Evolutionary conservation across 345 rosid species (phyloP), one percentile per base, ranked within the genome.

Genomic region (Microthlaspi erraticum): DNA sequence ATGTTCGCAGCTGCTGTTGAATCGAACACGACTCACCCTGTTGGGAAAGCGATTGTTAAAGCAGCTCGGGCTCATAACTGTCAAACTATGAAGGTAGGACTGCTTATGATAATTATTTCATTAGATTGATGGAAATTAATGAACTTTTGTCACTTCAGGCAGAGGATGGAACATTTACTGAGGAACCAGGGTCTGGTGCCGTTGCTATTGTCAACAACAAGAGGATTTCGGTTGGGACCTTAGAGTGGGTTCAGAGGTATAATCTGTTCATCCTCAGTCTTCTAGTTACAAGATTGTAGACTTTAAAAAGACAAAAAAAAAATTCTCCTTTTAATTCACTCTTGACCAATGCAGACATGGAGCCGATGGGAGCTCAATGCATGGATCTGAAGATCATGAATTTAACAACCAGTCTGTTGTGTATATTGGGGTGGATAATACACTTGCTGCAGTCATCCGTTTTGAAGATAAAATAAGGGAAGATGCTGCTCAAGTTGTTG

Each of bases 181-280:
- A 93, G 82, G 98, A 91, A 78, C 96, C 98, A 70, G 98, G 98
- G 31, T 93, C 93, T 75, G 98, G 98, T 29, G 88, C 94, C 3
- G 80, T 83, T 39, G 98, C 96, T 53, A 73, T 79, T 6, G 73
- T 93, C 51, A 88, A 83, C 58, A 77, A 79, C 70, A 89, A 75
- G 73, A 88, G 77, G 73, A 95, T 93, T 56, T 79, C 91, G 53
- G 93, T 93, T 78, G 98, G 98, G 74, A 91, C 93, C 55, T 61
- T 87, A 34, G 96, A 93, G 34, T 93, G 98, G 97, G 82, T 93
- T 74, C 80, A 58, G 60, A 89, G 98, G 98, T 93, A 80, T 63
- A 6, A 71, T 43, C 11, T 65, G 56, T 50, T 54, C 18, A 66
- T n/a, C n/a, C n/a, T n/a, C n/a, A n/a, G n/a, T n/a, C n/a, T n/a